phyloP scores from a whole-genome alignment of 768 basidiomycete genomes.

The Xanthoconium stramineum region DNA sequence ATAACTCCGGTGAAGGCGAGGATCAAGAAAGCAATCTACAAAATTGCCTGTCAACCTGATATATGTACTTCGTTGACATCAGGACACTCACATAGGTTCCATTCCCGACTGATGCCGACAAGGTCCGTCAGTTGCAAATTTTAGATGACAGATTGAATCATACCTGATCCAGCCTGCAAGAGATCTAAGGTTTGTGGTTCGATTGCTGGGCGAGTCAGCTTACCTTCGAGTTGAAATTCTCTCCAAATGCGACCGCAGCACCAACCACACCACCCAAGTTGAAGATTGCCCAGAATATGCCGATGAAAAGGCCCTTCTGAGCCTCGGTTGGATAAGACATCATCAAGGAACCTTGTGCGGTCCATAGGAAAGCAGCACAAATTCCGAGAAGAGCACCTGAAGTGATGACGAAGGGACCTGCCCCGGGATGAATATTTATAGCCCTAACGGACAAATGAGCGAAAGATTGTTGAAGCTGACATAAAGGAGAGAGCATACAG shows the following conservation, averaged over 20 bases:
- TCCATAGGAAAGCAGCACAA: constrained; percentile 69
- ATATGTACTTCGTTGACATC: too few relatives aligned
- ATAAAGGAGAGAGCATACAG: too few relatives aligned
- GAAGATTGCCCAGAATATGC: constrained; percentile 79
- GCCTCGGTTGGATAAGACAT: constrained; percentile 74
- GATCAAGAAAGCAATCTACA: constrained; percentile 71
- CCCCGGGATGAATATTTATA: constrained; percentile 63
- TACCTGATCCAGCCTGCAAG: neutral
- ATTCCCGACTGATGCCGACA: constrained; percentile 47
- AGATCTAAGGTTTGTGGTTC: constrained; percentile 44
- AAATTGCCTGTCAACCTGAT: neutral
- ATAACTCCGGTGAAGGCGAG: constrained; percentile 65
- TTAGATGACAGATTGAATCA: too few relatives aligned
- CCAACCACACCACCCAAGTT: constrained; percentile 67
- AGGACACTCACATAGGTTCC: constrained; percentile 42
- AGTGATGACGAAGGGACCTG: constrained; percentile 60
- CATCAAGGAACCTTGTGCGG: constrained; percentile 76
- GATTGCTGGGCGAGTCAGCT: too few relatives aligned
- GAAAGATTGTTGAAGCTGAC: too few relatives aligned
- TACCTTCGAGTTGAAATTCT: too few relatives aligned
- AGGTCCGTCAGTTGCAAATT: too few relatives aligned
- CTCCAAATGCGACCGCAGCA: constrained; percentile 59
- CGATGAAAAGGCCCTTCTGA: constrained; percentile 71
- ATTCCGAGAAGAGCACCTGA: constrained; percentile 71
- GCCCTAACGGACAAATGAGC: constrained; percentile 37